Conservation (phyloP, 2,329 filamentous ascomycete genomes). For the Fusarium staphyleae region DNA sequence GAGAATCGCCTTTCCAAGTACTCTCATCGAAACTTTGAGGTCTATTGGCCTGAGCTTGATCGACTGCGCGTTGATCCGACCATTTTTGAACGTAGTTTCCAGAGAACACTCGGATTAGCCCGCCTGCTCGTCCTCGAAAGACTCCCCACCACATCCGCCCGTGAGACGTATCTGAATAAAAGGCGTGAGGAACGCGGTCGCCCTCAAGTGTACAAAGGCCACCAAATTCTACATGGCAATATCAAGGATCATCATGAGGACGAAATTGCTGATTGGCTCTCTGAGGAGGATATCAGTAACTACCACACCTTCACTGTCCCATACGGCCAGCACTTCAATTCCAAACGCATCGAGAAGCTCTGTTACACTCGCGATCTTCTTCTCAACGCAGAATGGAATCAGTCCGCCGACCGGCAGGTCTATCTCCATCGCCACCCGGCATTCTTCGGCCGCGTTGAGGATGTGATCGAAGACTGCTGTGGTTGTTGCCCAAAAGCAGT, state of each 20-base stretch:
- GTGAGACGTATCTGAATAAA: slow-evolving; percentile 74
- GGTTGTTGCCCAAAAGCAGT: slow-evolving; percentile 75
- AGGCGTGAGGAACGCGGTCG: slow-evolving; percentile 76
- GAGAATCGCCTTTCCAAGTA: slow-evolving; percentile 89
- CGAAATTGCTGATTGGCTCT: slow-evolving; percentile 84
- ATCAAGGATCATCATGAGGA: slow-evolving; percentile 81
- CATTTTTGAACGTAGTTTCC: slow-evolving; percentile 84
- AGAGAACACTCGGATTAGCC: slow-evolving; percentile 77
- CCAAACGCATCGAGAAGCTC: slow-evolving; percentile 79
- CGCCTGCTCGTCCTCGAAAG: slow-evolving; percentile 81
- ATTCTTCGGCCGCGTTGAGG: slow-evolving; percentile 79
- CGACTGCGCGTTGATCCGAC: slow-evolving; percentile 82
- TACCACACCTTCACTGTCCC: slow-evolving; percentile 81
- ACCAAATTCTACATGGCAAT: slow-evolving; percentile 62
- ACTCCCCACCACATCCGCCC: slow-evolving; percentile 71
- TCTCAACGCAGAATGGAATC: slow-evolving; percentile 88
- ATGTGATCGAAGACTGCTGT: slow-evolving; percentile 83
- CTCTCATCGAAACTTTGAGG: slow-evolving; percentile 82
- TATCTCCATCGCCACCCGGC: slow-evolving; percentile 84
- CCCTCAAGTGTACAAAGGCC: slow-evolving; percentile 57
- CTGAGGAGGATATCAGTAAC: slow-evolving; percentile 76
- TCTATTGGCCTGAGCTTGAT: slow-evolving; percentile 79
- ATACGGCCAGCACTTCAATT: slow-evolving; percentile 67
- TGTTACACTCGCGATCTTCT: slow-evolving; percentile 83
- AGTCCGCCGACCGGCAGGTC: slow-evolving; percentile 74